These are phyloP conservation scores for Yamadazyma akitaensis DNA, from an alignment of 805 yeast species.

Conservation along the genomic window DNA sequence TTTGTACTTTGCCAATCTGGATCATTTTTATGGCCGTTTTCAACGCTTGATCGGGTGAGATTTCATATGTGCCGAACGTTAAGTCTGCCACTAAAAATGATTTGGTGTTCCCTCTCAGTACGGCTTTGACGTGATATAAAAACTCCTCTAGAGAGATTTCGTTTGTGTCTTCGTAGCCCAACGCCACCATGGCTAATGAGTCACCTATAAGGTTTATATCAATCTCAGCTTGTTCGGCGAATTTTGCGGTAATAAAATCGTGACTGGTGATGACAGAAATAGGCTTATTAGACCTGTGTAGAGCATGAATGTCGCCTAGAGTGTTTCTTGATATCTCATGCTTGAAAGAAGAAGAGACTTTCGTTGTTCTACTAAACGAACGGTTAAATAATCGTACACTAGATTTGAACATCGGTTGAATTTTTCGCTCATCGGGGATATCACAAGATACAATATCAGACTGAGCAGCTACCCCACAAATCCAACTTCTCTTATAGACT, in stretches of 20 bases:
- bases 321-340: slow-evolving; percentile 18
- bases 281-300: slow-evolving; percentile 23
- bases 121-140: slow-evolving; percentile 71
- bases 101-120: slow-evolving; percentile 61
- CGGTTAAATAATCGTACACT: background rate
- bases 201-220: slow-evolving; percentile 86
- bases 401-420: background rate
- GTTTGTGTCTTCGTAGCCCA: slow-evolving; percentile 76
- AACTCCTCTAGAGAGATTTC: slow-evolving; percentile 78
- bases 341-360: slow-evolving; percentile 6
- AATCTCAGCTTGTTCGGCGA: slow-evolving; percentile 62
- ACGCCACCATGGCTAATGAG: slow-evolving; percentile 86
- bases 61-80: slow-evolving; percentile 85
- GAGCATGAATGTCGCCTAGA: slow-evolving; percentile 17
- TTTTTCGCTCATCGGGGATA: background rate
- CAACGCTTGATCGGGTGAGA: slow-evolving; percentile 59
- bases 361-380: background rate
- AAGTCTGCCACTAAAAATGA: slow-evolving; percentile 79
- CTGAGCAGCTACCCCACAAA: background rate
- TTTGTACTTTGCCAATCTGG: slow-evolving; percentile 56
- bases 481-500: background rate
- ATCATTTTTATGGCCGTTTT: slow-evolving; percentile 54
- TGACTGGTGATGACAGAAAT: slow-evolving; percentile 72
- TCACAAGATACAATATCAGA: background rate
- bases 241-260: slow-evolving; percentile 71